Evolutionary conservation across 2,329 filamentous ascomycete species (phyloP).

Genomic region (Colletotrichum liriopes): DNA sequence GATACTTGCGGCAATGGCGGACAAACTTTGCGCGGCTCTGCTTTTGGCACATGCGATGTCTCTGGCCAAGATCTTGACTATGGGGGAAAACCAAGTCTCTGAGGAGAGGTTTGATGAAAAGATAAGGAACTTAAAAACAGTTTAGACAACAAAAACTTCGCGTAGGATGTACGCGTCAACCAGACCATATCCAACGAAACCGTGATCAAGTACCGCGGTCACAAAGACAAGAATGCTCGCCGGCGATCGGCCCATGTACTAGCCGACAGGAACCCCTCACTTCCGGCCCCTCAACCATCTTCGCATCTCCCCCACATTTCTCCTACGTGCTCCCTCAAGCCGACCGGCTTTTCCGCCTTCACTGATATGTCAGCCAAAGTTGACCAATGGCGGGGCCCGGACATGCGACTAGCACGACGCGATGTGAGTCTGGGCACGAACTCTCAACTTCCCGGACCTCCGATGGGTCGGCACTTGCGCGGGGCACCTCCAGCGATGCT

Average conservation of each 20-base stretch:
- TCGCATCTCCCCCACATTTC: constrained; percentile 19
- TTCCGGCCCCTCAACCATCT: constrained; percentile 17
- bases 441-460: constrained; percentile 35
- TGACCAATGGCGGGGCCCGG: neutral
- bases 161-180: neutral
- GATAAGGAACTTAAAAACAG: neutral
- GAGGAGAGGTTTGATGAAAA: too few relatives aligned
- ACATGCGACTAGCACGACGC: constrained; percentile 16
- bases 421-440: neutral
- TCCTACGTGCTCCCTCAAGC: neutral
- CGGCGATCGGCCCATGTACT: constrained; percentile 30
- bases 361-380: neutral
- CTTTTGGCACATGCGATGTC: neutral
- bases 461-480: constrained; percentile 30
- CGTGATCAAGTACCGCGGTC: constrained; percentile 15
- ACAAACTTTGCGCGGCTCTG: neutral
- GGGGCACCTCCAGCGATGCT: constrained; percentile 9
- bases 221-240: neutral
- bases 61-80: neutral
- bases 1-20: neutral
- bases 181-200: neutral
- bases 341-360: constrained; percentile 10
- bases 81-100: neutral
- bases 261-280: constrained; percentile 33
- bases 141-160: neutral